These are phyloP conservation scores for Pyrus hybrid DNA, from an alignment of 331 rosid genomes.

Conservation along the genomic window DNA sequence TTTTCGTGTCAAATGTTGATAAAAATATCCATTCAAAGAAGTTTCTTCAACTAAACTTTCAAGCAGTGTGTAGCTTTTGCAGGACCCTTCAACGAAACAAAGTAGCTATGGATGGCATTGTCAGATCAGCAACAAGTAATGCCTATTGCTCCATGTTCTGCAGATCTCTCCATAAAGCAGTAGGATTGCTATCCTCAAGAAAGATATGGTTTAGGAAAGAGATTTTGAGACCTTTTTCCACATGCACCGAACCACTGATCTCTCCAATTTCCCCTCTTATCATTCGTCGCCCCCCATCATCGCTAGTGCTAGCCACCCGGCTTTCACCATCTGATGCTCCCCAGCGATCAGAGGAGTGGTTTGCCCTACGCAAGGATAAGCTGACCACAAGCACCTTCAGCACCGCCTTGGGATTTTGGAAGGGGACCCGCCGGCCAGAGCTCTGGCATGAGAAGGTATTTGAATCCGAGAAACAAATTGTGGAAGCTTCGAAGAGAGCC, in stretches of 20 bases:
- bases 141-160: slow-evolving; percentile 29
- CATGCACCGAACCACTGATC: slow-evolving; percentile 11
- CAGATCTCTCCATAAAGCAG: slow-evolving; percentile 23
- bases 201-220: slow-evolving; percentile 13
- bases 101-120: slow-evolving; percentile 19
- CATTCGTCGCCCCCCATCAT: slow-evolving; percentile 24
- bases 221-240: slow-evolving; percentile 29
- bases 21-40: not conserved
- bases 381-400: slow-evolving; percentile 93
- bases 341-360: slow-evolving; percentile 94
- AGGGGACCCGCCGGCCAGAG: slow-evolving; percentile 65
- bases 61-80: slow-evolving; percentile 30
- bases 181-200: slow-evolving; percentile 17
- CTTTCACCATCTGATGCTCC: slow-evolving; percentile 42
- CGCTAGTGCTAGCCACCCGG: slow-evolving; percentile 33
- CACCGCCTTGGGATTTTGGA: slow-evolving; percentile 94
- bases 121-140: slow-evolving; percentile 35
- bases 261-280: slow-evolving; percentile 21
- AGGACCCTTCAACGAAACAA: slow-evolving; percentile 14
- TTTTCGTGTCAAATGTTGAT: too few species aligned
- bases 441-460: slow-evolving; percentile 88
- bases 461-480: slow-evolving; percentile 28
- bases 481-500: slow-evolving; percentile 44
- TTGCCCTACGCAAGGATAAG: slow-evolving; percentile 81
- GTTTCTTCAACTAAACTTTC: slow-evolving; percentile 13